Base-by-base conservation (phyloP, 139 green algal genomes). In the Helicosporidium sp. region DNA sequence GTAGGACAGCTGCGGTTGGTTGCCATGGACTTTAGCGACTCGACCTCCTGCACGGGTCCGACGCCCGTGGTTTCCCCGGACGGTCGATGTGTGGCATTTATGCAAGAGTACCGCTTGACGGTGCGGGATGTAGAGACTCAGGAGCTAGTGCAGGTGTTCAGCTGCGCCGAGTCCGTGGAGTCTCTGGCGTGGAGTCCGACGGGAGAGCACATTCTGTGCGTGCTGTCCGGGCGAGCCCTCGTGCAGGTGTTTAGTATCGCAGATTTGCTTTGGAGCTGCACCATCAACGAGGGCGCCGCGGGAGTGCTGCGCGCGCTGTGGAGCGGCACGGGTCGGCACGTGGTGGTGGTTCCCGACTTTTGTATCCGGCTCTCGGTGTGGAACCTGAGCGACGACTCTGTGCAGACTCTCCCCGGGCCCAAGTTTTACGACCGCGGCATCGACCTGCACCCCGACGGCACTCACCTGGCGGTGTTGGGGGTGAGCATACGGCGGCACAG, bases 161-260 rank as follows among this genome's bases (percentile, higher is more conserved):
- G 61, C 7, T 94, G 85, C 54, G 48, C 93, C 34, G 85, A 93
- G 68, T 66, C 65, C 12, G 76, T 94, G 3, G 54, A 79, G 39
- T 28, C 58, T 26, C 49, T 92, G 0, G 66, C 80, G 16, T 95
- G 85, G 85, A 79, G 72, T 18, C 43, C 51, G 12, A 75, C 80
- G 51, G 73, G 62, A 18, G 48, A 69, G 13, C 78, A 85, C 50
- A 58, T 94, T 6, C 48, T 93, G 23, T 85, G 72, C 49, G 64
- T 52, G 3, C 57, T 87, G 31, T 76, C 70, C 20, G 58, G 52
- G 1, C 52, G 75, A 0, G 57, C 63, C 8, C 69, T 80, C 5
- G 62, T 90, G 13, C 83, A 92, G 68, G 66, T 77, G 26, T 67
- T 62, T 19, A 49, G 51, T 8, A 28, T 57, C 20, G 48, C 36